These are phyloP conservation scores for Scopulariopsis brevicaulis DNA, from an alignment of 2,329 filamentous ascomycete genomes.

Conservation along the genomic window DNA sequence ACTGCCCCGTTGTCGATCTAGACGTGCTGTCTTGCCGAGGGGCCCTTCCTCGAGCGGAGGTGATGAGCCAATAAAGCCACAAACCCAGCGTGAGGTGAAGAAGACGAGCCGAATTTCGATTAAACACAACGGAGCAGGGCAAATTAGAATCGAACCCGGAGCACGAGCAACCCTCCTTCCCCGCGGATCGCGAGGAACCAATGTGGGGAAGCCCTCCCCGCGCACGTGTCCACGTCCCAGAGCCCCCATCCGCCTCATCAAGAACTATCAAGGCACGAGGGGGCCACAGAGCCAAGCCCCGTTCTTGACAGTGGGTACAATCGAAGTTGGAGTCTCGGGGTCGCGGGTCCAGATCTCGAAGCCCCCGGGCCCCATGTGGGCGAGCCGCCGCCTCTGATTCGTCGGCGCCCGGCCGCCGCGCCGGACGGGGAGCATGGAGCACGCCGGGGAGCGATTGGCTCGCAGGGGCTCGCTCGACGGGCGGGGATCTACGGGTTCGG, in stretches of 20 bases:
- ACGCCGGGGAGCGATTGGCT: constrained; percentile 4
- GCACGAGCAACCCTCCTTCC: background rate
- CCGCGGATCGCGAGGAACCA: background rate
- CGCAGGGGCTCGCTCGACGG: background rate
- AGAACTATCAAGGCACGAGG: too few species aligned
- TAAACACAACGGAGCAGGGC: background rate
- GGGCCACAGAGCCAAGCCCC: too few species aligned
- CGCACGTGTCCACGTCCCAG: background rate
- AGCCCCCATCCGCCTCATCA: too few species aligned
- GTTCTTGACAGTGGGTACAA: too few species aligned
- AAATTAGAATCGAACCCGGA: background rate
- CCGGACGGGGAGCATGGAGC: background rate
- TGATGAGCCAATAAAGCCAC: too few species aligned
- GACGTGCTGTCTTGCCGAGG: too few species aligned
- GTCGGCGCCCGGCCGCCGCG: background rate
- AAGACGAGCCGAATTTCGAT: background rate
- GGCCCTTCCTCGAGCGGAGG: too few species aligned
- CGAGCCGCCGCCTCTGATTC: constrained; percentile 3
- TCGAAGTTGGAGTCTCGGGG: too few species aligned
- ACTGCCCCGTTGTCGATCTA: too few species aligned
- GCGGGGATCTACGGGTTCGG: background rate
- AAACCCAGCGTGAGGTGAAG: background rate
- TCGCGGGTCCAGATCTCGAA: background rate
- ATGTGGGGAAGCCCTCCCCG: background rate
- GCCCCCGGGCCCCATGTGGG: constrained; percentile 3